These are phyloP conservation scores for Aspergillus latus DNA, from an alignment of 2,329 filamentous ascomycete genomes.

Conservation along the genomic window DNA sequence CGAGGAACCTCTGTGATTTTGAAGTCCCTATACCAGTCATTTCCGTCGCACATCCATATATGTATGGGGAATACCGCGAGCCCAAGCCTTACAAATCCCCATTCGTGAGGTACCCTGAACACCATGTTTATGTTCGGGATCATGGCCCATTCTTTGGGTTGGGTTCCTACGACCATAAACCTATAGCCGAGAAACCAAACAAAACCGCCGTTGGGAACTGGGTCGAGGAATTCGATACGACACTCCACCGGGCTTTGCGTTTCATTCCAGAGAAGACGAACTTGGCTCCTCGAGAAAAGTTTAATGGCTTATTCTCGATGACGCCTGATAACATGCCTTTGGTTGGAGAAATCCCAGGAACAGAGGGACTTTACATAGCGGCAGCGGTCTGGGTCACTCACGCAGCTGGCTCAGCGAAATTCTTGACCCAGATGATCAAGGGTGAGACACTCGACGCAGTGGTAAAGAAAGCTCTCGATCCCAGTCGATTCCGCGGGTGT, in stretches of 20 bases:
- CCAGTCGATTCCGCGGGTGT: constrained; percentile 26
- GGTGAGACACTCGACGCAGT: constrained; percentile 21
- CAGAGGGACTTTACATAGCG: constrained; percentile 31
- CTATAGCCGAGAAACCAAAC: constrained; percentile 22
- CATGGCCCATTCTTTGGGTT: constrained; percentile 35
- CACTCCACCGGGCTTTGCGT: constrained; percentile 20
- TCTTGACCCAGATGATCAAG: constrained; percentile 20
- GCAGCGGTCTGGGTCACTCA: constrained; percentile 40
- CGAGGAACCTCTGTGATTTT: constrained; percentile 21
- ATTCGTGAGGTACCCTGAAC: constrained; percentile 39
- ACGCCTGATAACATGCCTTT: constrained; percentile 39
- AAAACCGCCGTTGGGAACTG: constrained; percentile 24
- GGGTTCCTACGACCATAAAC: constrained; percentile 35
- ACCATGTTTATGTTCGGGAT: constrained; percentile 37
- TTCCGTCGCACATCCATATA: constrained; percentile 40
- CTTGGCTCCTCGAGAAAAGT: constrained; percentile 20
- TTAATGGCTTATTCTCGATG: constrained; percentile 37
- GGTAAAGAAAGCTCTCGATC: constrained; percentile 24
- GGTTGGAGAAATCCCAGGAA: constrained; percentile 27
- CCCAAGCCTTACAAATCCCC: constrained; percentile 24
- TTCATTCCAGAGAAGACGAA: constrained; percentile 23
- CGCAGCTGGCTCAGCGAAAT: constrained; percentile 33
- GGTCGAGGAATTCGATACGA: constrained; percentile 25
- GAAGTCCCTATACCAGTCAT: constrained; percentile 32
- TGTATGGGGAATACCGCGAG: constrained; percentile 26